Evolutionary conservation across 2,329 filamentous ascomycete genomes (phyloP), one percentile per base, ranked within the genome.

Genomic region (Fusarium ramigenum): DNA sequence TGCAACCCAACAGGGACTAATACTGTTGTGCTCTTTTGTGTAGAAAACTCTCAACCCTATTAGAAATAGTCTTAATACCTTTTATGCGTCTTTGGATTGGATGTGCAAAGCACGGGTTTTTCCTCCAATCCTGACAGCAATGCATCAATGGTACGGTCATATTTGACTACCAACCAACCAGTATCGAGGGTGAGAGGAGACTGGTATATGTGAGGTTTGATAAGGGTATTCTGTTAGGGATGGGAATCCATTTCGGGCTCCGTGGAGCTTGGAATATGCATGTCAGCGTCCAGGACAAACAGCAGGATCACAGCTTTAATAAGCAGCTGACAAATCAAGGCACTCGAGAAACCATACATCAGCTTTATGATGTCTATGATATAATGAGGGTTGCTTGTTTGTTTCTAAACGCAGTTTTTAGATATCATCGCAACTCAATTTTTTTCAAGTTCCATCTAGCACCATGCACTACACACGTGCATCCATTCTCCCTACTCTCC

Each of bases 341-440:
- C 3, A 46, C 4, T 23, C 4, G 4, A 14, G 23, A 28, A 28
- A 19, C 18, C 5, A 46, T 9, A 14, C 1, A 11, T 46, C 0
- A 28, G 8, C 10, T 28, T 46, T 46, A 4, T 19, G 43, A 4
- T 5, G 43, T 28, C 19, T 19, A 7, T 14, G 23, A 28, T 46
- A 46, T 46, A 7, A 19, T 28, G 43, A 28, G 18, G 11, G 5
- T 9, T 5, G 23, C 11, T 46, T 46, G 8, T 46, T 46, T 28
- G 3, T 46, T 19, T 28, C 18, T 4, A 5, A 21, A 46, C 28
- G 18, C 11, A 11, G 10, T 9, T 46, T 4, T 28, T 46, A 11
- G 7, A 28, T 28, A 28, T 15, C 18, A 28, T 19, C 18, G 11
- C 11, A 46, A 46, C 43, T 46, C 43, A 4, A 46, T 28, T 7